A percentile compares a stretch with the other conserved stretches of the same genome.
Conservation (phyloP, 306 rosid species). For the Quillaja saponaria region DNA sequence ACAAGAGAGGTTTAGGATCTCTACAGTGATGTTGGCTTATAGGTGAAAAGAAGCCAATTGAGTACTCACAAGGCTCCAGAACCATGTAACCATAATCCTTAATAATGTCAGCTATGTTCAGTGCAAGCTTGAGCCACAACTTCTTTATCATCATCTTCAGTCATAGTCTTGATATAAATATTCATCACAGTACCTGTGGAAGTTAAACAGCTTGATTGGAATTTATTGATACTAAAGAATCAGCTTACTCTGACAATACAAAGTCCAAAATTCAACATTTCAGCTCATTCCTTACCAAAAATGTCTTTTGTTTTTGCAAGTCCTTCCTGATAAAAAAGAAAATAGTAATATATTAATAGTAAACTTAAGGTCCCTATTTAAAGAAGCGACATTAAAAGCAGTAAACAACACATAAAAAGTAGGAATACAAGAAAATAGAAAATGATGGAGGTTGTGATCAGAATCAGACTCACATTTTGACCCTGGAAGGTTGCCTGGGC, state of each 20-base stretch:
- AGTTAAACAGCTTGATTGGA: conserved; percentile 15
- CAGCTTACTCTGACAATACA: background rate
- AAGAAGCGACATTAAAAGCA: conserved; percentile 10
- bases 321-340: conserved; percentile 69
- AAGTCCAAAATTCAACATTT: conserved; percentile 8
- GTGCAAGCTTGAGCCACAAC: conserved; percentile 96
- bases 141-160: conserved; percentile 94
- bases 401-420: conserved; percentile 1
- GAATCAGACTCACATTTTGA: conserved; percentile 63
- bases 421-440: conserved; percentile 20
- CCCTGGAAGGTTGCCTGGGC: conserved; percentile 73
- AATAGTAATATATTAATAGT: conserved; percentile 11
- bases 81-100: conserved; percentile 78
- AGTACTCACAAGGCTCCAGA: conserved; percentile 82
- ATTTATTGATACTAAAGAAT: conserved; percentile 13
- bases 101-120: conserved; percentile 75
- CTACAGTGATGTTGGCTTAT: conserved; percentile 28
- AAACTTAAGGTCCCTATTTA: conserved; percentile 22
- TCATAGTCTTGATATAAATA: conserved; percentile 81
- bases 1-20: conserved; percentile 29
- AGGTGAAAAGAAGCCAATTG: conserved; percentile 20
- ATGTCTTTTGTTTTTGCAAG: conserved; percentile 66
- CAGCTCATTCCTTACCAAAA: conserved; percentile 58
- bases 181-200: conserved; percentile 76
- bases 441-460: conserved; percentile 16